Evolutionary conservation across 805 yeast species (phyloP), one percentile per base, ranked within the genome.

Genomic region (Peterozyma toletana): DNA sequence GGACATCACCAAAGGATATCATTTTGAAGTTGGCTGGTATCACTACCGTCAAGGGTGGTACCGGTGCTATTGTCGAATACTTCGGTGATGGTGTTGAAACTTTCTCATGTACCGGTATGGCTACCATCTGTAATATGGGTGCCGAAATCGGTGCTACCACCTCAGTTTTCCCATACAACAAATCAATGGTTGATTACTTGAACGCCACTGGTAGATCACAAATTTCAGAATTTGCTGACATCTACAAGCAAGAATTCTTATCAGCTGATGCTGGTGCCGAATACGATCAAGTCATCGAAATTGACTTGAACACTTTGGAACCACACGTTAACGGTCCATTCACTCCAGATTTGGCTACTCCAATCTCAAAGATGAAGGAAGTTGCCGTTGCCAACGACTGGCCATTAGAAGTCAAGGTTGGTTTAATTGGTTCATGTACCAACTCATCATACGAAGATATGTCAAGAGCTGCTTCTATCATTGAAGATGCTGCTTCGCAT

Each of bases 81-180:
- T 91, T 87, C 60, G 99, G 99, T 60, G 88, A 82, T 44, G 99
- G 99, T 70, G 95, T 89, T 38, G 72, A 82, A 49, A 71, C 84
- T 43, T 77, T 93, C 57, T 83, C 95, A 18, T 88, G 96, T 72
- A 93, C 99, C 33, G 99, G 99, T 71, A 93, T 93, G 99, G 99
- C 96, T 49, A 93, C 99, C 48, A 91, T 93, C 64, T 91, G 98
- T 77, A 93, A 93, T 68, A 93, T 93, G 99, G 99, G 99, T 63
- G 99, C 99, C 44, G 99, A 93, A 70, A 89, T 93, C 47, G 99
- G 99, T 67, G 99, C 99, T 37, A 93, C 99, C 34, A 93, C 99
- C 37, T 91, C 98, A 18, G 80, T 87, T 45, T 93, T 93, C 88
- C 99, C 99, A 50, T 91, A 81, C 77, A 89, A 64, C 54, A 48